Percentiles rank a stretch among this genome's conserved stretches.
Conservation (phyloP, 139 green algal genomes). For the Mesotaenium endlicherianum region DNA sequence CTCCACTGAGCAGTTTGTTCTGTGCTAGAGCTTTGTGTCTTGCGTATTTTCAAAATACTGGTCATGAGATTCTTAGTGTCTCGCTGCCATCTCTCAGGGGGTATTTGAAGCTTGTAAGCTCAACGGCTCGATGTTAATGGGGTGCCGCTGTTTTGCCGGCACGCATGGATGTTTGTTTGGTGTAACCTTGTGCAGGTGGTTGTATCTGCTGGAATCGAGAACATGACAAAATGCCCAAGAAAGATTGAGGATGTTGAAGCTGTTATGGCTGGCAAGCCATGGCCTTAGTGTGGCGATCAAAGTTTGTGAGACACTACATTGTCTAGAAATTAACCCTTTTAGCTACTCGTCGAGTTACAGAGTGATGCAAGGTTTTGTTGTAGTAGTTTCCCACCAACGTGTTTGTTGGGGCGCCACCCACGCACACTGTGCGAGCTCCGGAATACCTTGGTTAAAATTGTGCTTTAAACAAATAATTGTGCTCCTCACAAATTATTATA, state of each 20-base stretch:
- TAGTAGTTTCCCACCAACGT: too few relatives aligned
- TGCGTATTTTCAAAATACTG: neutral
- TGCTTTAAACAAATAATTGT: too few relatives aligned
- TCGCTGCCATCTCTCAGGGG: neutral
- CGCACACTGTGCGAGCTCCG: too few relatives aligned
- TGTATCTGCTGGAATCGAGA: constrained; percentile 63
- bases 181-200: constrained; percentile 52
- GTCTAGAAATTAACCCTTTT: too few relatives aligned
- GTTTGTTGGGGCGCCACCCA: too few relatives aligned
- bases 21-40: neutral
- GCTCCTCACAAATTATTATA: too few relatives aligned
- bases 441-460: too few relatives aligned
- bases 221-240: constrained; percentile 75
- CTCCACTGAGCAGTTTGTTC: neutral
- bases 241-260: constrained; percentile 75
- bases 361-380: too few relatives aligned
- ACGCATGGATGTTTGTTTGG: neutral
- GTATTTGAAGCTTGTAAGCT: neutral
- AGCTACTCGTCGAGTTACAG: too few relatives aligned
- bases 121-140: neutral
- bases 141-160: neutral
- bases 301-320: too few relatives aligned
- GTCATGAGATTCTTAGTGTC: neutral
- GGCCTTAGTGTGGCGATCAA: too few relatives aligned
- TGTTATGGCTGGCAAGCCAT: constrained; percentile 76